Percentiles rank a stretch among this genome's conserved stretches.
Evolutionary conservation across 2,329 filamentous ascomycete species (phyloP).

Genomic region (Fusarium sp.): DNA sequence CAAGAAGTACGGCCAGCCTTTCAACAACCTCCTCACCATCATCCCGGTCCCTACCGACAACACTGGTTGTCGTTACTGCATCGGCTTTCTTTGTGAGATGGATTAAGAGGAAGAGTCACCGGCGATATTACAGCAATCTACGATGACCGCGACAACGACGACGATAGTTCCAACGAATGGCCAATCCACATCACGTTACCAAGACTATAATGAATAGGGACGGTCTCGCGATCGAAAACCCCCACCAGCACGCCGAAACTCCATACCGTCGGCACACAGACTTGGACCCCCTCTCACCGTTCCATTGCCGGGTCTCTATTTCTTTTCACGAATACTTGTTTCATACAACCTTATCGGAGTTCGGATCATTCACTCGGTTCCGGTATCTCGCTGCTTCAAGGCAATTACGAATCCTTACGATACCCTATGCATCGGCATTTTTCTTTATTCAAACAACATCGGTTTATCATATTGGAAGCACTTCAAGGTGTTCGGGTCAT

Average conservation of each 20-base stretch:
- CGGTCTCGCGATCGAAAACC: neutral
- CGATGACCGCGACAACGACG: neutral
- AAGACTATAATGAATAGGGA: neutral
- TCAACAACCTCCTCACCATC: conserved; percentile 88
- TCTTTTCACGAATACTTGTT: neutral
- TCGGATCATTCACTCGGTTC: conserved; percentile 5
- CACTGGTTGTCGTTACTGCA: conserved; percentile 77
- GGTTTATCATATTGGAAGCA: conserved; percentile 19
- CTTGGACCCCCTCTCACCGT: neutral
- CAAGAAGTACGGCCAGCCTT: conserved; percentile 82
- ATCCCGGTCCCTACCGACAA: conserved; percentile 82
- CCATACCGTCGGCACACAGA: neutral
- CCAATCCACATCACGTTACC: neutral
- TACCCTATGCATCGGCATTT: conserved; percentile 35
- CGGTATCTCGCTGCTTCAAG: conserved; percentile 30
- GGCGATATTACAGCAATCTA: neutral
- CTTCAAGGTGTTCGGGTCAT: conserved; percentile 42
- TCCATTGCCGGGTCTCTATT: neutral
- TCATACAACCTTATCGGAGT: neutral
- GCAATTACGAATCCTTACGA: conserved; percentile 43
- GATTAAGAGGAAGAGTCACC: conserved; percentile 48
- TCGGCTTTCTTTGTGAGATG: conserved; percentile 85
- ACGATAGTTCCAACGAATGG: neutral
- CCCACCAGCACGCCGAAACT: neutral
- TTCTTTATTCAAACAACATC: conserved; percentile 4